A percentile compares a stretch with the other conserved stretches of the same genome.
These are phyloP conservation scores for Dendrobium catenatum DNA, from an alignment of 106 monocot species.

Conservation along the genomic window DNA sequence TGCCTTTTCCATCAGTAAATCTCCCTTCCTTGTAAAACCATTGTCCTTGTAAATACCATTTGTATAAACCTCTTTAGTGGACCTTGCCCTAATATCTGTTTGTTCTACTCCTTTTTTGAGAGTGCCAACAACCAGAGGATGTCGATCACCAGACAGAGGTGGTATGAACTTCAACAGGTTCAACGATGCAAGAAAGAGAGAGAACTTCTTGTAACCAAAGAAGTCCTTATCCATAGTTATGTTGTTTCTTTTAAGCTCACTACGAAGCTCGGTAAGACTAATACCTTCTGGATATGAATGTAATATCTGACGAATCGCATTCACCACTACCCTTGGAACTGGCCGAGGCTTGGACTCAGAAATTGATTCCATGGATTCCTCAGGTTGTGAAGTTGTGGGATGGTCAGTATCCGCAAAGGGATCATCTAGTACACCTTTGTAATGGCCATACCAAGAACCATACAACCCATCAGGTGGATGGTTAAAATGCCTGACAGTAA, in stretches of 20 bases:
- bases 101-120: constrained; percentile 20
- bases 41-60: constrained; percentile 6
- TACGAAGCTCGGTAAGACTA: constrained; percentile 31
- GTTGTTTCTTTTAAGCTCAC: constrained; percentile 48
- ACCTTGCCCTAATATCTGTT: constrained; percentile 20
- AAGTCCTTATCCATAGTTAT: constrained; percentile 54
- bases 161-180: constrained; percentile 38
- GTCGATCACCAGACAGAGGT: constrained; percentile 27
- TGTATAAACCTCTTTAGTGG: constrained; percentile 8
- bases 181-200: constrained; percentile 50
- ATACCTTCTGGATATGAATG: constrained; percentile 61
- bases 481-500: constrained; percentile 55
- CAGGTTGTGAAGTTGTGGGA: constrained; percentile 11
- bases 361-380: constrained; percentile 36
- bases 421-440: constrained; percentile 58
- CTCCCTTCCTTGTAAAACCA: background rate
- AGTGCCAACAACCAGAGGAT: constrained; percentile 34
- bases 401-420: constrained; percentile 37
- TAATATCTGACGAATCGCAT: constrained; percentile 48
- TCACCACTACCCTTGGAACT: constrained; percentile 44
- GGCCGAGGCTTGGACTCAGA: constrained; percentile 45
- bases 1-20: background rate
- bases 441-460: constrained; percentile 91
- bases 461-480: constrained; percentile 85
- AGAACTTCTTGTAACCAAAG: constrained; percentile 74